phyloP scores from a whole-genome alignment of 1,284 basidiomycete genomes.

The Ustilago xerochloae region DNA sequence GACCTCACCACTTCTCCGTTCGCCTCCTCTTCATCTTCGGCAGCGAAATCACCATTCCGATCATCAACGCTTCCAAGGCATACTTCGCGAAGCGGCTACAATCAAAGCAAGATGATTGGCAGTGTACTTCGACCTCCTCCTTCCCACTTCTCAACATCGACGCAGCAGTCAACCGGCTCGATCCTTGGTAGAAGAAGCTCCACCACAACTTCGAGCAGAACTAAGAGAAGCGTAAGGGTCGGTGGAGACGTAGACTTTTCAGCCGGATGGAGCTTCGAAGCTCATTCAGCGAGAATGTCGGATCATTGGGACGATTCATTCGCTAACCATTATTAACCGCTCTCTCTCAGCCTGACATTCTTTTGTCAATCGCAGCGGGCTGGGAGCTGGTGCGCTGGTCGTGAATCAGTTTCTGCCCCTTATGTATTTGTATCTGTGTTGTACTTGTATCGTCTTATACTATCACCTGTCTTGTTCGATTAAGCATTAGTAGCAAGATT shows the following conservation, averaged over 20 bases:
- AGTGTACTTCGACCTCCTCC: conserved; percentile 20
- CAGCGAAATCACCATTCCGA: conserved; percentile 14
- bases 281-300: background rate
- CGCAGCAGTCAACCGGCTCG: background rate
- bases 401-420: background rate
- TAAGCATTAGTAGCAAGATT: too few relatives aligned
- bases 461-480: too few relatives aligned
- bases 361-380: too few relatives aligned
- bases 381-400: background rate
- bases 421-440: conserved; percentile 4
- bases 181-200: background rate
- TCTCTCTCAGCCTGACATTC: background rate
- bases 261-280: conserved; percentile 29
- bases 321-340: conserved; percentile 6
- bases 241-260: conserved; percentile 17
- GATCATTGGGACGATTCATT: background rate
- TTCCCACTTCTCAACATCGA: background rate
- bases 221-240: background rate
- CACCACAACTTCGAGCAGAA: background rate
- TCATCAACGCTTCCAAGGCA: conserved; percentile 36
- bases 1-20: conserved; percentile 35
- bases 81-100: conserved; percentile 1
- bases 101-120: background rate
- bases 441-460: background rate
- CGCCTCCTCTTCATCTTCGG: background rate